Conservation (phyloP, 306 rosid genomes). For the Abrus pulchellus region DNA sequence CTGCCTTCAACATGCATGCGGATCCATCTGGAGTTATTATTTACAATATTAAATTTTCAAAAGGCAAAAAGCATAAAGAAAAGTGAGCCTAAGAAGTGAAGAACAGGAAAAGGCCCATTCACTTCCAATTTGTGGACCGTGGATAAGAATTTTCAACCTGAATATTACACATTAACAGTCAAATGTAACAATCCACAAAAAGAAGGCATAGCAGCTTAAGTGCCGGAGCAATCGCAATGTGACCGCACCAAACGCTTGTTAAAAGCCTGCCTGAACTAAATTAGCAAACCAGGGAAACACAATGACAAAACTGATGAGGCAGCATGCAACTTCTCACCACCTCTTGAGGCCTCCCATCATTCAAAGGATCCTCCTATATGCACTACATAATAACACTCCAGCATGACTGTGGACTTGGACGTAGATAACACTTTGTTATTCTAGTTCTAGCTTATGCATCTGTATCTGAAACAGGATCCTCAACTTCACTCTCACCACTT, state of each 20-base stretch:
- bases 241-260: constrained; percentile 17
- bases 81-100: neutral
- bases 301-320: constrained; percentile 47
- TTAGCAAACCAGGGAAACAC: neutral
- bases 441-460: constrained; percentile 51
- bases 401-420: constrained; percentile 15
- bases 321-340: constrained; percentile 23
- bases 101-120: neutral
- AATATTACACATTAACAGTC: neutral
- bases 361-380: constrained; percentile 1
- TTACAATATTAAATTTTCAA: neutral
- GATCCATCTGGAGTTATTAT: neutral
- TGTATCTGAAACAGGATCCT: constrained; percentile 64
- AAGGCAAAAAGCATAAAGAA: neutral
- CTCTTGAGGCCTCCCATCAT: constrained; percentile 8
- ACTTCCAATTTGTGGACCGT: neutral
- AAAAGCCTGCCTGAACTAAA: constrained; percentile 12
- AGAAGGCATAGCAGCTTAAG: neutral
- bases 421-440: constrained; percentile 21
- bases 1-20: neutral
- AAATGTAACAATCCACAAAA: constrained; percentile 6
- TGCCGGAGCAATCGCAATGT: constrained; percentile 8
- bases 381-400: constrained; percentile 9
- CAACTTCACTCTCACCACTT: constrained; percentile 68
- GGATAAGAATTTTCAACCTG: neutral